These are phyloP conservation scores for Colletotrichum paranaense DNA, from an alignment of 2,329 filamentous ascomycete genomes.

Conservation along the genomic window DNA sequence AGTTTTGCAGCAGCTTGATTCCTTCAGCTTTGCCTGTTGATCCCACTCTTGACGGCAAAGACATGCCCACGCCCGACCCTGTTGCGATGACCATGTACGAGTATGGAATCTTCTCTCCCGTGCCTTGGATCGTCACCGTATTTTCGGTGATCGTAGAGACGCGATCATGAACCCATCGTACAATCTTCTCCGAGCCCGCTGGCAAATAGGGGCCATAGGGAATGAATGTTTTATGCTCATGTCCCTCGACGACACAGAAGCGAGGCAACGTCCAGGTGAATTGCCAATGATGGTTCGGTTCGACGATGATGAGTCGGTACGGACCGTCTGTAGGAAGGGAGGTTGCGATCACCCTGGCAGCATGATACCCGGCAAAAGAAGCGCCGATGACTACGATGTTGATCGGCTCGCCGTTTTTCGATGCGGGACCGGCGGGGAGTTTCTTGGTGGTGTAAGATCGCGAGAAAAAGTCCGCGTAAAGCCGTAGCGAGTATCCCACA, in stretches of 20 bases:
- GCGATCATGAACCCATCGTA: constrained; percentile 55
- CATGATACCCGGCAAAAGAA: constrained; percentile 66
- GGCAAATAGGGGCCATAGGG: constrained; percentile 62
- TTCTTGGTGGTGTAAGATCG: constrained; percentile 34
- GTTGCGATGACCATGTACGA: constrained; percentile 69
- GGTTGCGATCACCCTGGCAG: constrained; percentile 58
- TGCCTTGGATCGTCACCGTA: constrained; percentile 52
- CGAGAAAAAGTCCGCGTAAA: constrained; percentile 16
- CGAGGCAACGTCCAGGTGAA: constrained; percentile 71
- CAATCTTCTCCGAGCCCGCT: constrained; percentile 45
- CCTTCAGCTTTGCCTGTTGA: constrained; percentile 54
- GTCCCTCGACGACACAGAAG: constrained; percentile 65
- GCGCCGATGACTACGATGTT: constrained; percentile 69
- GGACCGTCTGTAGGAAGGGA: constrained; percentile 57
- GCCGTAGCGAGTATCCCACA: constrained; percentile 40
- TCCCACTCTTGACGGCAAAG: constrained; percentile 61
- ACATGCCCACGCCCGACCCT: constrained; percentile 57
- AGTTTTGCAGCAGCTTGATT: constrained; percentile 52
- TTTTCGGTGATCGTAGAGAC: constrained; percentile 51
- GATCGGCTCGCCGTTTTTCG: constrained; percentile 40
- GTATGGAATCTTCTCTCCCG: constrained; percentile 59
- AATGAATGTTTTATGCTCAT: constrained; percentile 70
- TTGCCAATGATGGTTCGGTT: constrained; percentile 71
- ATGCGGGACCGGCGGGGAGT: constrained; percentile 20
- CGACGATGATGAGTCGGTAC: constrained; percentile 66